These are phyloP conservation scores for Xylariaceae sp. DNA, from an alignment of 2,329 filamentous ascomycete genomes.

Conservation along the genomic window DNA sequence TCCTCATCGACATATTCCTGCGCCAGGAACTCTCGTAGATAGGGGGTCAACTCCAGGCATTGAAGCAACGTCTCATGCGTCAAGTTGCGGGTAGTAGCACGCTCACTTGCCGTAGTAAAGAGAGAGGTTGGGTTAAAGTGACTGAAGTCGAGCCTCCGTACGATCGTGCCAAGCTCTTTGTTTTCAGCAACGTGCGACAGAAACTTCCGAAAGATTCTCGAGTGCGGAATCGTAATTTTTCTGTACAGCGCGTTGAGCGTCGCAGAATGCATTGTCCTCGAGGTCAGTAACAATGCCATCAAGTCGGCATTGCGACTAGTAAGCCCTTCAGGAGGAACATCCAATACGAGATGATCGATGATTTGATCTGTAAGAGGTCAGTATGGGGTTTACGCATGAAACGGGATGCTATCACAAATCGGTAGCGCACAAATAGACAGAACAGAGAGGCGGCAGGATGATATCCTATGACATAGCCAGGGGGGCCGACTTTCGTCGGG, in stretches of 20 bases:
- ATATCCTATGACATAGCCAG: constrained; percentile 13
- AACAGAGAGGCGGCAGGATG: background rate
- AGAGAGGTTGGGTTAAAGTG: constrained; percentile 78
- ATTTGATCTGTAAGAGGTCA: constrained; percentile 53
- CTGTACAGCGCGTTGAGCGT: constrained; percentile 72
- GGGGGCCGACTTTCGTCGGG: background rate
- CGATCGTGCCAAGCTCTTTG: constrained; percentile 65
- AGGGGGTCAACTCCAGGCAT: constrained; percentile 66
- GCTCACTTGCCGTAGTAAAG: constrained; percentile 69
- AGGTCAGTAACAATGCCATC: constrained; percentile 70
- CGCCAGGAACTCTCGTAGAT: constrained; percentile 70
- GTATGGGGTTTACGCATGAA: background rate
- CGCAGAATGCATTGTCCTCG: constrained; percentile 65
- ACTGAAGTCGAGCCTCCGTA: constrained; percentile 75
- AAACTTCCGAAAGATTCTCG: constrained; percentile 77
- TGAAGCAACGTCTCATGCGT: constrained; percentile 67
- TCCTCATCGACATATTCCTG: constrained; percentile 80
- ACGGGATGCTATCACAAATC: constrained; percentile 14
- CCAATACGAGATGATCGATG: constrained; percentile 67
- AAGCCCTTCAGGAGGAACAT: constrained; percentile 69
- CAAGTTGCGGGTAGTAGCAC: constrained; percentile 68
- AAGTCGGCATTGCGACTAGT: constrained; percentile 73
- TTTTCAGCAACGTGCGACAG: constrained; percentile 63
- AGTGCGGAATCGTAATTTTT: constrained; percentile 78
- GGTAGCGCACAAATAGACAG: constrained; percentile 9